phyloP scores from a whole-genome alignment of 306 rosid species.

The Malus sylvestris region DNA sequence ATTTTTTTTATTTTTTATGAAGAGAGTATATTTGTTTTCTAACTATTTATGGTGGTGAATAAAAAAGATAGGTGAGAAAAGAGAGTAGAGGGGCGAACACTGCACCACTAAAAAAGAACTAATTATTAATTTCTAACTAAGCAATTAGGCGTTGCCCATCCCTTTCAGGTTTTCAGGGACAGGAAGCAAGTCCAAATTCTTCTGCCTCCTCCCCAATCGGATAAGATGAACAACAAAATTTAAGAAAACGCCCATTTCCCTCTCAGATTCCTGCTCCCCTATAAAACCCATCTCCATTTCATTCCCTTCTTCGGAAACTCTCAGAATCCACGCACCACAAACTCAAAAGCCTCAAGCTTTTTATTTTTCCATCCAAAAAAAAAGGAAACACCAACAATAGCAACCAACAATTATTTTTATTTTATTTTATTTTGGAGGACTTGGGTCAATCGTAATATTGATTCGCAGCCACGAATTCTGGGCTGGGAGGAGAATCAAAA shows the following conservation, averaged over 20 bases:
- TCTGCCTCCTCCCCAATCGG: slow-evolving; percentile 12
- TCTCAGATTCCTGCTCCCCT: not conserved
- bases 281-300: not conserved
- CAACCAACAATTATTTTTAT: not conserved
- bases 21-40: no score
- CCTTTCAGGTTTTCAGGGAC: slow-evolving; percentile 25
- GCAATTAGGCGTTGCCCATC: slow-evolving; percentile 7
- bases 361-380: not conserved
- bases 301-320: not conserved
- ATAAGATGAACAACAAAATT: slow-evolving; percentile 19
- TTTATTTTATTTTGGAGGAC: not conserved
- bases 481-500: not conserved
- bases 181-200: slow-evolving; percentile 20
- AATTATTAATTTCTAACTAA: not conserved
- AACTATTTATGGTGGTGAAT: no score
- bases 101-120: no score
- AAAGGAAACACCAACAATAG: not conserved
- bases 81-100: not conserved
- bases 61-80: no score
- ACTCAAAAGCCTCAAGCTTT: not conserved
- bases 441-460: not conserved
- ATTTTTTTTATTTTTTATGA: no score
- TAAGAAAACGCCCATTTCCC: not conserved
- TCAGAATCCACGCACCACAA: not conserved
- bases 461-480: slow-evolving; percentile 14